Base-by-base conservation (phyloP, 345 rosid species). In the Moricandia arvensis region DNA sequence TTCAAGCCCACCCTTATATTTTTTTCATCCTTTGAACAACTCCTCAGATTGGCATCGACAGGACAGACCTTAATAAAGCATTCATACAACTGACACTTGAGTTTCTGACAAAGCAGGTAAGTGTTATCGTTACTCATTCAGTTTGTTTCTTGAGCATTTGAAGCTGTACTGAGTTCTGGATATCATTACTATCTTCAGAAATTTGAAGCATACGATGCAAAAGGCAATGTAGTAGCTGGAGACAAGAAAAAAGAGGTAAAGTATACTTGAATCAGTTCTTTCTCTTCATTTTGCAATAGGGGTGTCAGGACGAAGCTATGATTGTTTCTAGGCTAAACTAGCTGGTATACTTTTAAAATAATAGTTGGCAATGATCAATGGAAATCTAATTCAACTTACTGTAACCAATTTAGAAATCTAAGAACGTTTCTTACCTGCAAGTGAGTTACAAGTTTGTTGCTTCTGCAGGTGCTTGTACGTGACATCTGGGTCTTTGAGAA, bases 401-500 rank as follows among this genome's bases (percentile, higher is more conserved):
- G 26, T 21, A 24, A 43, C 38, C 5, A 15, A n/a, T 54, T 21
- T 64, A 37, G 54, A 64, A 71, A 7, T 45, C 26, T 24, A 33
- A 70, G 59, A 45, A 63, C 3, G 35, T 24, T 26, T 21, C 59
- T 12, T 12, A 55, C 66, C 43, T 66, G 58, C 38, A 47, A 49
- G 59, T n/a, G 47, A 51, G 10, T 49, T 7, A 72, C 53, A 49
- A 54, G 15, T 17, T 13, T 62, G 67, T 69, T 69, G 67, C 60
- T 30, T 62, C 35, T 79, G 69, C 82, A 94, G 98, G 83, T 91
- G 45, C 96, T 94, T 64, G 96, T 94, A 47, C 91, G 90, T 17
- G 91, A 90, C 55, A 90, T 94, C 27, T 94, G 97, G 98, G 97
- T 94, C 35, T 90, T 94, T 16, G 97, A 91, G 89, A 91, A 94